These are phyloP conservation scores for Trichaptum fuscoviolaceum DNA, from an alignment of 768 basidiomycete genomes.

Conservation along the genomic window DNA sequence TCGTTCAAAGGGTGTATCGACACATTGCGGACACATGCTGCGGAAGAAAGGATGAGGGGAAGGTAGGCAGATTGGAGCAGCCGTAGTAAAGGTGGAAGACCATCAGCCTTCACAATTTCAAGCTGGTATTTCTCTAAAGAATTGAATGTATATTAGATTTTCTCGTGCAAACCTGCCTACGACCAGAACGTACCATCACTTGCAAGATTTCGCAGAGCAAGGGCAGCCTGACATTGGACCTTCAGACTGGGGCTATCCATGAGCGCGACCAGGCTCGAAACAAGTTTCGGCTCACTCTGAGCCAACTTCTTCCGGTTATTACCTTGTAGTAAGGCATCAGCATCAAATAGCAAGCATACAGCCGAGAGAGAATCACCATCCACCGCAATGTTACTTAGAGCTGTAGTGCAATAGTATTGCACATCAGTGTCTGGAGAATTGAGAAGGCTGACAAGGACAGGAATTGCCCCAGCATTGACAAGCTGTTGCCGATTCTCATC, in stretches of 20 bases:
- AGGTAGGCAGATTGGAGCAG: conserved; percentile 95
- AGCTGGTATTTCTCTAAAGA: conserved; percentile 96
- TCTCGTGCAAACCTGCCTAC: background rate
- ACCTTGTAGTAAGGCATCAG: conserved; percentile 34
- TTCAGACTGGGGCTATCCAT: conserved; percentile 98
- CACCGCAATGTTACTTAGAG: conserved; percentile 96
- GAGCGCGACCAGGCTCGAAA: conserved; percentile 85
- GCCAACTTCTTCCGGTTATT: conserved; percentile 92
- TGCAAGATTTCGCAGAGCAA: conserved; percentile 93
- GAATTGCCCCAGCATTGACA: conserved; percentile 97
- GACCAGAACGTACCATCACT: conserved; percentile 70
- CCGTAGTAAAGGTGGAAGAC: conserved; percentile 85
- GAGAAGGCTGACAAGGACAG: conserved; percentile 89
- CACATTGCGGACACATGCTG: conserved; percentile 97
- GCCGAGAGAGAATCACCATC: conserved; percentile 52
- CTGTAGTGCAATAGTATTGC: conserved; percentile 99
- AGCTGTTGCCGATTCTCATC: conserved; percentile 99
- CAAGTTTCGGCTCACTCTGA: conserved; percentile 89
- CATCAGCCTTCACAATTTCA: conserved; percentile 95
- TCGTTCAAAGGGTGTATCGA: conserved; percentile 99
- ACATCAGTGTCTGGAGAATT: conserved; percentile 99
- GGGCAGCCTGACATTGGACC: conserved; percentile 96
- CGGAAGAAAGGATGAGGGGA: conserved; percentile 95
- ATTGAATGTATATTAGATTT: background rate
- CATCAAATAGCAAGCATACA: conserved; percentile 1